Percentiles rank a stretch among this genome's conserved stretches.
These are phyloP conservation scores for Kitagawia praeruptora DNA, from an alignment of 129 eudicot genomes.

Conservation along the genomic window DNA sequence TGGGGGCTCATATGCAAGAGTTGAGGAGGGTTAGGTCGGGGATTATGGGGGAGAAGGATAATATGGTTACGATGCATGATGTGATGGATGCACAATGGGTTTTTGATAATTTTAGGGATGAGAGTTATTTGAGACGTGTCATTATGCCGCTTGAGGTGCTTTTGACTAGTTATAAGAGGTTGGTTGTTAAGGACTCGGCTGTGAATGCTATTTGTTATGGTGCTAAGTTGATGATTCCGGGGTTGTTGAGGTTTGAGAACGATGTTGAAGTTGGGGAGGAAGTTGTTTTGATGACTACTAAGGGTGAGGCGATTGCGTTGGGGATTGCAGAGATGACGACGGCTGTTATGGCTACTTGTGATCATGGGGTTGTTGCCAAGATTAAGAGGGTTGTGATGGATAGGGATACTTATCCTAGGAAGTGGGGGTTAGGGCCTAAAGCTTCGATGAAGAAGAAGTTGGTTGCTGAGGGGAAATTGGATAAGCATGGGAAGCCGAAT, in stretches of 20 bases:
- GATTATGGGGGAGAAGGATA: conserved; percentile 85
- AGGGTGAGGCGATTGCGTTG: conserved; percentile 80
- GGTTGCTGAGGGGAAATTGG: conserved; percentile 75
- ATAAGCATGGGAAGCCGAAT: conserved; percentile 79
- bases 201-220: conserved; percentile 94
- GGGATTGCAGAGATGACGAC: conserved; percentile 95
- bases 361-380: conserved; percentile 90
- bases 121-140: conserved; percentile 67
- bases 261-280: conserved; percentile 71
- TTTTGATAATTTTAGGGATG: conserved; percentile 67
- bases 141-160: conserved; percentile 80
- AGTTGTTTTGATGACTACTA: conserved; percentile 85
- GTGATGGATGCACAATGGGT: conserved; percentile 70
- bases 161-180: conserved; percentile 77
- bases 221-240: conserved; percentile 87
- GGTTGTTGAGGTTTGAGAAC: conserved; percentile 81
- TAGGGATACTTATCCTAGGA: conserved; percentile 86
- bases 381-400: conserved; percentile 98
- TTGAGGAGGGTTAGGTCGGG: conserved; percentile 84
- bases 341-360: conserved; percentile 91
- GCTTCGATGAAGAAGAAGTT: conserved; percentile 90
- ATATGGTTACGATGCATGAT: conserved; percentile 91
- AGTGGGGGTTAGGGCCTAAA: conserved; percentile 94
- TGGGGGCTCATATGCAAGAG: conserved; percentile 94
- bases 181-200: conserved; percentile 81